These are phyloP conservation scores for Suillus subalutaceus DNA, from an alignment of 768 basidiomycete genomes.

Conservation along the genomic window DNA sequence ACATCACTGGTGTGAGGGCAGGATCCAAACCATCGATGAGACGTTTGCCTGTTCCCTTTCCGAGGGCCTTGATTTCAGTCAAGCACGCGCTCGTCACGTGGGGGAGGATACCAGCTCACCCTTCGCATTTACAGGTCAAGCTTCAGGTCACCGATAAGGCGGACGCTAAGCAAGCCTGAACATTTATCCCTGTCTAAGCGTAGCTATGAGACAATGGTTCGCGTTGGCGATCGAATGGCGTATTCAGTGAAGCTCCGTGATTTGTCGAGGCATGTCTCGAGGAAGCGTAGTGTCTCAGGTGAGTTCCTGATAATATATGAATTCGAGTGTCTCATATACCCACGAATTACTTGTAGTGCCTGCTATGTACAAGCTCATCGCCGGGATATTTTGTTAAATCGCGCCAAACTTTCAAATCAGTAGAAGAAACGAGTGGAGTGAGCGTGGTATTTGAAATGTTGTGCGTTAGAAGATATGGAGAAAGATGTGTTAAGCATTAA, in stretches of 20 bases:
- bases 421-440: not conserved
- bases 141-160: not conserved
- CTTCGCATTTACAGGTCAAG: not conserved
- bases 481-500: slow-evolving; percentile 8
- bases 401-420: not conserved
- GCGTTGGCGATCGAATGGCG: not conserved
- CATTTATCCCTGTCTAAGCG: not conserved
- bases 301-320: not conserved
- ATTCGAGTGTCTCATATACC: not conserved
- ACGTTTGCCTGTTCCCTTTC: no score
- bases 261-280: not conserved
- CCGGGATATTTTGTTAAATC: not conserved
- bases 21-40: no score
- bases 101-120: not conserved
- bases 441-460: slow-evolving; percentile 6
- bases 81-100: no score
- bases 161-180: not conserved
- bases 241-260: not conserved
- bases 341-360: not conserved
- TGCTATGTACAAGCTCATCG: not conserved
- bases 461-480: slow-evolving; percentile 2
- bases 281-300: not conserved
- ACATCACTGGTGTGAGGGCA: no score
- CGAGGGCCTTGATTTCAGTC: no score
- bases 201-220: not conserved